Evolutionary conservation across 257 asterid species (phyloP), one percentile per base, ranked within the genome.

Genomic region (Mentha longifolia): DNA sequence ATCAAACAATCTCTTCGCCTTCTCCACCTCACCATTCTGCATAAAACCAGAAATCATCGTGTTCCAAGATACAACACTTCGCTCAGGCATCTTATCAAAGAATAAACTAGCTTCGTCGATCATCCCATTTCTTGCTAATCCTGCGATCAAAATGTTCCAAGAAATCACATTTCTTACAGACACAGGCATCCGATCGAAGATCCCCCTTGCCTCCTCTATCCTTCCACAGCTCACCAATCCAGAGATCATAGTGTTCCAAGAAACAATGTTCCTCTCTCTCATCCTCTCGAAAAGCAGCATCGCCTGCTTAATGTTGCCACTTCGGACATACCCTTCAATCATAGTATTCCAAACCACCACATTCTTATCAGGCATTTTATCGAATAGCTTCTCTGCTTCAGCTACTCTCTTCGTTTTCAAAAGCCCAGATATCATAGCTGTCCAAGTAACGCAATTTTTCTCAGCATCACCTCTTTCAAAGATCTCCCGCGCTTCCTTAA

Each of bases 11-110:
- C 14, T 67, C 74, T 68, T 70, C 10, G 85, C 94, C 47, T 6
- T 68, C 67, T 56, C 76, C 66, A 84, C 30, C 61, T 85, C 86
- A 35, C 77, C 79, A 12, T 83, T 89, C 60, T 75, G 85, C 28
- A 79, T 75, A 67, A 79, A 82, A 37, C 91, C 89, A 10, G 81
- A 76, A 58, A 87, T 85, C 91, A 87, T 85, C 8, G 87, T 78
- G 30, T 87, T 89, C 96, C 96, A 89, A 16, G 91, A 83, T 28
- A 87, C 89, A 64, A 84, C 81, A 46, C 85, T 84, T 15, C 85
- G 80, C 28, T 80, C 81, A 5, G 91, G 89, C 88, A 84, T 87
- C 69, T 43, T 35, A 65, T 75, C 68, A 12, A 89, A 89, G 61
- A 89, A 79, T 63, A 68, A 49, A 35, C 86, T 78, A 39, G 90